Evolutionary conservation across 2,329 filamentous ascomycete species (phyloP).

Genomic region (Cryphonectria carpinicola): DNA sequence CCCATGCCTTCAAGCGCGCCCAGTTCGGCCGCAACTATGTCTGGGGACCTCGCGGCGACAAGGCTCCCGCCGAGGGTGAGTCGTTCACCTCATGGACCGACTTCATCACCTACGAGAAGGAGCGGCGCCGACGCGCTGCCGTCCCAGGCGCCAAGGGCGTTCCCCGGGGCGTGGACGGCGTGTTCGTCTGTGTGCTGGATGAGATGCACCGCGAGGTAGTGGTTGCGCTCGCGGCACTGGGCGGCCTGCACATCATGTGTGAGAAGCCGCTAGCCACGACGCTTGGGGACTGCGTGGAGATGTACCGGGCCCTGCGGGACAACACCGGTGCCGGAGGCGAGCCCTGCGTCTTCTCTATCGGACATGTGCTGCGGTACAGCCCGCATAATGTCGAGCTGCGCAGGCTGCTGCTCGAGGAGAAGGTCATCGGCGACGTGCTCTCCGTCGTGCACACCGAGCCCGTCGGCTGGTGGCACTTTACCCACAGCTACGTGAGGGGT

Average conservation of each 20-base stretch:
- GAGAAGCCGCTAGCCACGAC: conserved; percentile 92
- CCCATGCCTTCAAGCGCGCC: conserved; percentile 74
- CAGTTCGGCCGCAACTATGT: conserved; percentile 74
- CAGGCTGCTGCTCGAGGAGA: conserved; percentile 74
- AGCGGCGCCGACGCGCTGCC: conserved; percentile 58
- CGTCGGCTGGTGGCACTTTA: conserved; percentile 95
- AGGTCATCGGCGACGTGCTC: conserved; percentile 80
- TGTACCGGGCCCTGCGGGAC: conserved; percentile 62
- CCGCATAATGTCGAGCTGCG: conserved; percentile 88
- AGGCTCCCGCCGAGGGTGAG: conserved; percentile 60
- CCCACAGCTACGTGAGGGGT: conserved; percentile 86
- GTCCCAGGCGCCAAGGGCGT: conserved; percentile 50
- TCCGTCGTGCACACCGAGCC: conserved; percentile 92
- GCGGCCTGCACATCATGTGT: conserved; percentile 81
- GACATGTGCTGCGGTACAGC: conserved; percentile 91
- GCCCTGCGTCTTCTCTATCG: conserved; percentile 77
- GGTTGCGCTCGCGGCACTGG: conserved; percentile 68
- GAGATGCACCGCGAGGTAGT: conserved; percentile 86
- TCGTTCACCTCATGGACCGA: conserved; percentile 75
- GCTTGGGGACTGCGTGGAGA: conserved; percentile 75
- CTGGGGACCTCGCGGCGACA: conserved; percentile 54
- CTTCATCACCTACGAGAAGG: conserved; percentile 73
- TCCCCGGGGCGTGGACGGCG: conserved; percentile 62
- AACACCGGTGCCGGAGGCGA: conserved; percentile 37
- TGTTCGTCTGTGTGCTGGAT: conserved; percentile 74